These are phyloP conservation scores for Corinectria fuckeliana DNA, from an alignment of 2,329 filamentous ascomycete genomes.

Conservation along the genomic window DNA sequence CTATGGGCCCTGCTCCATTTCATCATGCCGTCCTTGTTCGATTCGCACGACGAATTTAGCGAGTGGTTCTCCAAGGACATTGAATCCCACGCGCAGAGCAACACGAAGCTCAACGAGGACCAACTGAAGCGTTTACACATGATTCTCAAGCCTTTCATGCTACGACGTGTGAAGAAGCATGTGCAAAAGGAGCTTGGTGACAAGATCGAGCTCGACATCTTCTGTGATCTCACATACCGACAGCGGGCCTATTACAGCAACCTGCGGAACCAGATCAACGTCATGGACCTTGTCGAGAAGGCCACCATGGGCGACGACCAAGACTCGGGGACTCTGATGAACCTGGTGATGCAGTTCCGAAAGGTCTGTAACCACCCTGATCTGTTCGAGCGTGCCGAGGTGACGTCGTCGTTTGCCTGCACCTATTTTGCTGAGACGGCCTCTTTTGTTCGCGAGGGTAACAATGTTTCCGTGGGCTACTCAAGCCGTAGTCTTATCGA, in stretches of 20 bases:
- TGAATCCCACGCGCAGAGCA: slow-evolving; percentile 97
- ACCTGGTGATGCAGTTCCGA: slow-evolving; percentile 99
- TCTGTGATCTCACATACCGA: slow-evolving; percentile 95
- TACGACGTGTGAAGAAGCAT: slow-evolving; percentile 99
- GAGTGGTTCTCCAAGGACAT: slow-evolving; percentile 97
- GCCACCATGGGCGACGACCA: slow-evolving; percentile 92
- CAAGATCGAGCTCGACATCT: slow-evolving; percentile 97
- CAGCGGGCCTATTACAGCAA: slow-evolving; percentile 94
- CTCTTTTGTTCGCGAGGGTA: slow-evolving; percentile 90
- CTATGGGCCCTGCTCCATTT: slow-evolving; percentile 97
- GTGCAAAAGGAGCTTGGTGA: slow-evolving; percentile 98
- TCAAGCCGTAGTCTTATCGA: slow-evolving; percentile 87
- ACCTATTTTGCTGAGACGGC: slow-evolving; percentile 93
- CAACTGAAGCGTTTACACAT: slow-evolving; percentile 96
- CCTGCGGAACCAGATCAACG: slow-evolving; percentile 94
- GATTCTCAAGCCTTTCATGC: slow-evolving; percentile 99
- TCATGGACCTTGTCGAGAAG: slow-evolving; percentile 98
- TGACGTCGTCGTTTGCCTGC: slow-evolving; percentile 82
- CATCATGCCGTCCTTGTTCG: slow-evolving; percentile 99
- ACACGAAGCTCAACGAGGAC: slow-evolving; percentile 99
- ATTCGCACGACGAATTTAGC: slow-evolving; percentile 90
- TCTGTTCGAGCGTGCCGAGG: slow-evolving; percentile 93
- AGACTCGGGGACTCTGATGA: slow-evolving; percentile 96
- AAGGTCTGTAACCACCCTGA: slow-evolving; percentile 99
- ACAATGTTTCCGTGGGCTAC: slow-evolving; percentile 80